Percentiles rank a stretch among this genome's conserved stretches.
Evolutionary conservation across 192 early-diverging fungal species (phyloP).

Genomic region (Jimgerdemannia flammicorona): DNA sequence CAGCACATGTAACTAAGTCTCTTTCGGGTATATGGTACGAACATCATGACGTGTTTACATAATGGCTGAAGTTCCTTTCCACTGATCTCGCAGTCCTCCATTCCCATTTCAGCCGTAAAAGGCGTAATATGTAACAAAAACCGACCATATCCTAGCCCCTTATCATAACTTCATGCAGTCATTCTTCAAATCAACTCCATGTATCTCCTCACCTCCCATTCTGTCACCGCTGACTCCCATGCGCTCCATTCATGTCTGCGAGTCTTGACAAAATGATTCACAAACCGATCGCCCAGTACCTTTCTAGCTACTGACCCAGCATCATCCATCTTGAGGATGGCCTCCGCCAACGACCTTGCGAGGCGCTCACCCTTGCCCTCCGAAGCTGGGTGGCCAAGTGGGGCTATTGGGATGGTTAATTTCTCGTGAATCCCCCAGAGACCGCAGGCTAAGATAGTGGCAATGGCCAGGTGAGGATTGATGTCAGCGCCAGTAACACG

Average conservation of each 20-base stretch:
- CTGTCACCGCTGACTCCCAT: constrained; percentile 71
- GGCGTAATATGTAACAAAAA: too few species aligned
- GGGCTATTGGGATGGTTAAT: constrained; percentile 42
- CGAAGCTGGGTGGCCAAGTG: constrained; percentile 19
- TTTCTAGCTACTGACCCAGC: constrained; percentile 61
- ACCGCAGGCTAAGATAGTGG: constrained; percentile 68
- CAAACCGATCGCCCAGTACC: constrained; percentile 72
- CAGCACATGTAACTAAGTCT: too few species aligned
- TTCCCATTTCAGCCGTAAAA: too few species aligned
- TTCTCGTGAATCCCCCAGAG: constrained; percentile 64
- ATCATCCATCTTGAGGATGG: constrained; percentile 57
- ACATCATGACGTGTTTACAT: too few species aligned
- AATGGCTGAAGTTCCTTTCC: too few species aligned
- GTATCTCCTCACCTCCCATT: constrained; percentile 67
- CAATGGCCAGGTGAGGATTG: constrained; percentile 73
- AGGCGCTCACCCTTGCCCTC: constrained; percentile 32
- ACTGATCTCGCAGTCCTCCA: too few species aligned
- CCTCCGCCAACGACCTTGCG: constrained; percentile 62
- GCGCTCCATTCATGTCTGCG: constrained; percentile 68
- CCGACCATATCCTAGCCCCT: too few species aligned
- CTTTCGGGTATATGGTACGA: too few species aligned
- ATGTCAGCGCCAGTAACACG: constrained; percentile 82
- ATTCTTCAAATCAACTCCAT: constrained; percentile 53
- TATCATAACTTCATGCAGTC: too few species aligned
- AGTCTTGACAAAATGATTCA: constrained; percentile 75